Conservation (phyloP, 805 yeast species). For the Candida pseudoglaebosa region DNA sequence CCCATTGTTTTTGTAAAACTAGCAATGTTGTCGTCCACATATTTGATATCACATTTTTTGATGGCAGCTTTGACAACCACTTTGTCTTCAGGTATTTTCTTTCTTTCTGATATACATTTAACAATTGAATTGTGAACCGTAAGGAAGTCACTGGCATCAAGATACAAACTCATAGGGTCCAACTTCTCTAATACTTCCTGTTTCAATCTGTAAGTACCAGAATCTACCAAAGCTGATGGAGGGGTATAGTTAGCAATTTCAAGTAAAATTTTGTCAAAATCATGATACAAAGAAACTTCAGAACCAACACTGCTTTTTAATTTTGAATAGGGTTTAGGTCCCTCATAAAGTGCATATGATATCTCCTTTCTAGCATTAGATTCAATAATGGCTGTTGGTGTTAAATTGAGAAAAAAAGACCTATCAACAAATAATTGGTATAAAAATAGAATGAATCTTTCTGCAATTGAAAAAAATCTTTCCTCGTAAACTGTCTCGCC, state of each 20-base stretch:
- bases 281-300: conserved; percentile 30
- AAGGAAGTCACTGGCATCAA: conserved; percentile 48
- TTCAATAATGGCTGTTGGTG: conserved; percentile 23
- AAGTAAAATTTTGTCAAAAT: conserved; percentile 48
- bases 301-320: conserved; percentile 27
- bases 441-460: conserved; percentile 39
- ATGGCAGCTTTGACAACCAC: conserved; percentile 49
- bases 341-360: conserved; percentile 47
- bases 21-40: conserved; percentile 41
- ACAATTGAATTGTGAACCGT: conserved; percentile 47
- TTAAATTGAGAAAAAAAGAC: conserved; percentile 17
- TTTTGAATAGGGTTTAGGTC: conserved; percentile 53
- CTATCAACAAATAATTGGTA: conserved; percentile 44
- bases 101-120: conserved; percentile 37
- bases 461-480: conserved; percentile 39
- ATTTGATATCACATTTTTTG: conserved; percentile 22
- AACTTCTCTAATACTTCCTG: conserved; percentile 48
- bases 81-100: conserved; percentile 34
- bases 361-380: conserved; percentile 37
- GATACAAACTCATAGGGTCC: conserved; percentile 56
- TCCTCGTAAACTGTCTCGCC: conserved; percentile 45
- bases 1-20: conserved; percentile 46
- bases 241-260: conserved; percentile 64
- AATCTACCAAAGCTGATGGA: conserved; percentile 55
- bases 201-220: conserved; percentile 67